Evolutionary conservation across 208 protist genomes (phyloP), one percentile per base, ranked within the genome.

Genomic region (Leptomonas seymouri): DNA sequence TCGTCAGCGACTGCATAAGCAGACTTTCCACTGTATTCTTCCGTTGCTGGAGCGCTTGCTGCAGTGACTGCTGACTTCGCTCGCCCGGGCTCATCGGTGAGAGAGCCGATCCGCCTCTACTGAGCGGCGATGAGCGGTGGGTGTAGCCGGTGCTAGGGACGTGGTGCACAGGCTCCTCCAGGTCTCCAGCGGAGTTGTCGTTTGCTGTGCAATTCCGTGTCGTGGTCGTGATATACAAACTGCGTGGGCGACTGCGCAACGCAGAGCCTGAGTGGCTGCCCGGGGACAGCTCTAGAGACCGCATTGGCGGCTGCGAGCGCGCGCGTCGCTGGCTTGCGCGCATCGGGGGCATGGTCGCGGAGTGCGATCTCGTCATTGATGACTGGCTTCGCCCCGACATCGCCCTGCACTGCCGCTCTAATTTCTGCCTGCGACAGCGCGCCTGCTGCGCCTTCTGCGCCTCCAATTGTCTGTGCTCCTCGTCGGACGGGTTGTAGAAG

Each of bases 401-500:
- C 14, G 58, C 70, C 2, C 36, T 39, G 21, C 30, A 41, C 50
- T 49, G 64, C 28, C 20, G 34, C 30, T 45, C 36, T 3, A 28
- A 16, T 18, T 21, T 50, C 11, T 67, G 61, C n/a, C 64, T 25
- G 0, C 49, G 71, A 15, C 28, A 56, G 4, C 28, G 36, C 18
- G 27, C 41, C 67, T 84, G 71, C 48, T 76, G 66, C 27, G 74
- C 48, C 30, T 63, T 45, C 65, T 76, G 49, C 54, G 68, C 67
- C 66, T 67, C 46, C 56, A 54, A 56, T 45, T 65, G 31, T 9
- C 44, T 55, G 18, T n/a, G 27, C 39, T 69, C 58, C 4, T 65
- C 67, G 11, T 67, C 58, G 20, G 45, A 41, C 3, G 80, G 68
- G 66, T 90, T 85, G 64, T 82, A 82, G 36, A 95, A 95, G 31